Conservation (phyloP, 202 grass and related monocot species). For the Digitaria exilis region DNA sequence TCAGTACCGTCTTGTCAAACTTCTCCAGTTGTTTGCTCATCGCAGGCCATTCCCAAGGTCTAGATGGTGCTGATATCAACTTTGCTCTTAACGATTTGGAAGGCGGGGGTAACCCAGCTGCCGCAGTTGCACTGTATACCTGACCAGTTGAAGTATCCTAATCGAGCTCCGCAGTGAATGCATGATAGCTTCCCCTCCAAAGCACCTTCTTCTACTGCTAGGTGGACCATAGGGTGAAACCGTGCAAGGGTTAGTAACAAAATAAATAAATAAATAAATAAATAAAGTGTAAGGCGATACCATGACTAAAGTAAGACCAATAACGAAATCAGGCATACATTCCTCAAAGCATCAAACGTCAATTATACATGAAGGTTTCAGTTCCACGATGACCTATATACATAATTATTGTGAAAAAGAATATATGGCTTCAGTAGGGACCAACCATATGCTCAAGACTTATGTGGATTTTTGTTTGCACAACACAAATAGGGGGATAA, state of each 20-base stretch:
- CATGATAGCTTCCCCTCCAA: constrained; percentile 91
- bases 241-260: not conserved
- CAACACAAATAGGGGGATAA: not conserved
- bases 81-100: constrained; percentile 92
- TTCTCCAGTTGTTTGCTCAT: not conserved
- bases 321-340: not conserved
- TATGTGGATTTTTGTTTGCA: not conserved
- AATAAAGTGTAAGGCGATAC: not conserved
- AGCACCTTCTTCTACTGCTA: constrained; percentile 84
- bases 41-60: not conserved
- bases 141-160: constrained; percentile 94
- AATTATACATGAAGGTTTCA: not conserved
- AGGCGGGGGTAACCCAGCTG: constrained; percentile 90
- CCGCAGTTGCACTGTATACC: constrained; percentile 93
- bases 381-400: not conserved
- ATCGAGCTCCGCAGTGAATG: constrained; percentile 70
- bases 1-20: not conserved
- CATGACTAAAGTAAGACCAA: not conserved
- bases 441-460: not conserved
- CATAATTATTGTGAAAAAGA: not conserved
- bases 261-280: too few relatives aligned
- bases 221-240: constrained; percentile 10
- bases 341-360: not conserved
- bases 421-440: not conserved
- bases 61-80: constrained; percentile 71